Conservation (phyloP, 371 early-diverging fungal genomes). For the Dichotomocladium elegans region DNA sequence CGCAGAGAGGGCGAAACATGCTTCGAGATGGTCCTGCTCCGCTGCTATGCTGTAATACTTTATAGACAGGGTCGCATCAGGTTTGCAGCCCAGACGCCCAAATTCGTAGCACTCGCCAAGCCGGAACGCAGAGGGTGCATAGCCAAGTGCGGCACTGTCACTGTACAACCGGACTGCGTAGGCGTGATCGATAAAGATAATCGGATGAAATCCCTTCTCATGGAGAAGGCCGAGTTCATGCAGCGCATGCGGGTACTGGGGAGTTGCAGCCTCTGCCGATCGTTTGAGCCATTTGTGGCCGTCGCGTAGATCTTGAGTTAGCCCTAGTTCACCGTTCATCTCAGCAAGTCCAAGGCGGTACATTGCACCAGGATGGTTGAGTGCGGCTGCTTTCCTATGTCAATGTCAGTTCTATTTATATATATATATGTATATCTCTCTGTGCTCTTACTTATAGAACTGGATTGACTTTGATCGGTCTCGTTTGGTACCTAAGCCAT, state of each 20-base stretch:
- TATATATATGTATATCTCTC: no score
- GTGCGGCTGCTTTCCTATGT: slow-evolving; percentile 64
- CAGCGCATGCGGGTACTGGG: slow-evolving; percentile 75
- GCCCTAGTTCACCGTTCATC: slow-evolving; percentile 68
- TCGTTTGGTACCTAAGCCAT: slow-evolving; percentile 56
- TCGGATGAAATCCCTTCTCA: slow-evolving; percentile 66
- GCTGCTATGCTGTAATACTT: slow-evolving; percentile 83
- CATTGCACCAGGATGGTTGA: slow-evolving; percentile 73
- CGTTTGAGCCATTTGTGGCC: slow-evolving; percentile 81
- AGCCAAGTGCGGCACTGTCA: slow-evolving; percentile 57
- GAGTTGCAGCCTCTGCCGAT: slow-evolving; percentile 69
- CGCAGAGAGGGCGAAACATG: slow-evolving; percentile 89
- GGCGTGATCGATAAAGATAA: slow-evolving; percentile 63
- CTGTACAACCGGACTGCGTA: slow-evolving; percentile 66
- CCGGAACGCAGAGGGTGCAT: slow-evolving; percentile 69
- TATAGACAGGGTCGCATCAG: slow-evolving; percentile 73
- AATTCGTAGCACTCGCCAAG: slow-evolving; percentile 85
- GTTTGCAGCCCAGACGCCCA: slow-evolving; percentile 55
- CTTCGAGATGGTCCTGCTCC: slow-evolving; percentile 84
- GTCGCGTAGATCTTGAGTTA: slow-evolving; percentile 62
- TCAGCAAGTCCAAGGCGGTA: slow-evolving; percentile 71
- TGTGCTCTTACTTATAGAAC: slow-evolving; percentile 50
- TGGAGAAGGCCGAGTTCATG: slow-evolving; percentile 76
- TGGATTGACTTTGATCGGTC: slow-evolving; percentile 56
- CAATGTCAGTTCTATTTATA: no score